Conservation (phyloP, 2,329 filamentous ascomycete genomes). For the Diaporthe citrichinensis region DNA sequence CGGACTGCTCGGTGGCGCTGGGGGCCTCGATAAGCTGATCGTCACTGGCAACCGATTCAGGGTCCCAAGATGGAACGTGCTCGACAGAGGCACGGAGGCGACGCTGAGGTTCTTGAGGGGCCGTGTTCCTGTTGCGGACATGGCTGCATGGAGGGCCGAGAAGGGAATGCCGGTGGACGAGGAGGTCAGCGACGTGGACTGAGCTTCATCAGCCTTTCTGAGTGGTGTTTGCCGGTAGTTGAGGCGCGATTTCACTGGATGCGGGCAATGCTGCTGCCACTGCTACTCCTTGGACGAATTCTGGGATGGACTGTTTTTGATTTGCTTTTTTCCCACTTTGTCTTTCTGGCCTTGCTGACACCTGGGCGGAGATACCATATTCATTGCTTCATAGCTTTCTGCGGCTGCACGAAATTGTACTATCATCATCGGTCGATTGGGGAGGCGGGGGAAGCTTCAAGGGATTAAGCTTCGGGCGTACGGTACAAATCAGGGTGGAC, state of each 20-base stretch:
- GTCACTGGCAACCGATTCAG: slow-evolving; percentile 89
- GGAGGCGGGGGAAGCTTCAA: neutral
- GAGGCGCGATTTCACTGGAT: neutral
- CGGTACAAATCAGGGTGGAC: neutral
- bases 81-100: slow-evolving; percentile 90
- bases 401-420: neutral
- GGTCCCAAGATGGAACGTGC: slow-evolving; percentile 85
- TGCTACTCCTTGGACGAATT: neutral
- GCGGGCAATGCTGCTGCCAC: neutral
- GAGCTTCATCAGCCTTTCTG: neutral
- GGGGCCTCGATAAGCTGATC: slow-evolving; percentile 76
- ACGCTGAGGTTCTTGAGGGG: slow-evolving; percentile 86
- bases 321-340: slow-evolving; percentile 7
- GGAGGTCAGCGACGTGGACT: slow-evolving; percentile 51
- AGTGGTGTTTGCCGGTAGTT: neutral
- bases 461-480: slow-evolving; percentile 1
- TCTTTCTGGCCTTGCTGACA: slow-evolving; percentile 9
- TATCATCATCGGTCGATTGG: neutral
- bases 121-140: slow-evolving; percentile 75
- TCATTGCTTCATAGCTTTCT: neutral
- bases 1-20: slow-evolving; percentile 78
- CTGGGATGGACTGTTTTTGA: slow-evolving; percentile 12
- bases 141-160: slow-evolving; percentile 67
- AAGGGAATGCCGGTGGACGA: slow-evolving; percentile 54
- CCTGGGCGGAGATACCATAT: slow-evolving; percentile 14